Evolutionary conservation across 257 asterid genomes (phyloP).

Genomic region (Gentiana macrophylla): DNA sequence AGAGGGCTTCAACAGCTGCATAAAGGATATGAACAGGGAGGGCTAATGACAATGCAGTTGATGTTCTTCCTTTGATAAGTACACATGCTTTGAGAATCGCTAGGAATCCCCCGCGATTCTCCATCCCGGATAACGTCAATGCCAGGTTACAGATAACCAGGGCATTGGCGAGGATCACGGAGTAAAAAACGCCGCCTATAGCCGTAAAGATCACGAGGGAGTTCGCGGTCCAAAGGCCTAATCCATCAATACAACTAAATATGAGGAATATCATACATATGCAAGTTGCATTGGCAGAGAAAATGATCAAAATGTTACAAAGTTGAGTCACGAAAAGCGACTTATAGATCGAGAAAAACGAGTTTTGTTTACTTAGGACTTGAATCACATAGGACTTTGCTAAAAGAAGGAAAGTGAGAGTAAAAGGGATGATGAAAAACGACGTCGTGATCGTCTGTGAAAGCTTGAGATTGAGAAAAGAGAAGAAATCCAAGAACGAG

Average conservation of each 20-base stretch:
- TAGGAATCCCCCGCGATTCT: slow-evolving; percentile 27
- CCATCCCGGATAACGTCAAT: slow-evolving; percentile 32
- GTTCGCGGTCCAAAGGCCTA: slow-evolving; percentile 29
- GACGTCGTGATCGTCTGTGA: slow-evolving; percentile 51
- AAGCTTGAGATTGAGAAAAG: slow-evolving; percentile 52
- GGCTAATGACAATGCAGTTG: slow-evolving; percentile 47
- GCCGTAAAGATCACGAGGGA: slow-evolving; percentile 36
- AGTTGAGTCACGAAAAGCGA: slow-evolving; percentile 45
- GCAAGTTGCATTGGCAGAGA: slow-evolving; percentile 62
- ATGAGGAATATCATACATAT: slow-evolving; percentile 31
- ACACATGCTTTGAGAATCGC: slow-evolving; percentile 41
- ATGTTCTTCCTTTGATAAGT: slow-evolving; percentile 36
- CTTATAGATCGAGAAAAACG: slow-evolving; percentile 22
- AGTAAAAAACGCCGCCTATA: slow-evolving; percentile 40
- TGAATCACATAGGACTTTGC: slow-evolving; percentile 40
- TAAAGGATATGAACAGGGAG: slow-evolving; percentile 39
- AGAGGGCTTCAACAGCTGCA: slow-evolving; percentile 54
- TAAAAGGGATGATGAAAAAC: slow-evolving; percentile 42
- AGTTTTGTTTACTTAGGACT: slow-evolving; percentile 17
- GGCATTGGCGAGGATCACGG: slow-evolving; percentile 59
- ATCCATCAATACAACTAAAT: slow-evolving; percentile 24
- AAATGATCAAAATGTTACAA: slow-evolving; percentile 40
- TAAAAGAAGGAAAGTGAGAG: slow-evolving; percentile 58
- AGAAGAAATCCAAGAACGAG: slow-evolving; percentile 43
- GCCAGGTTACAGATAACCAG: slow-evolving; percentile 37